These are phyloP conservation scores for Sporothrix inflata DNA, from an alignment of 2,329 filamentous ascomycete genomes.

Conservation along the genomic window DNA sequence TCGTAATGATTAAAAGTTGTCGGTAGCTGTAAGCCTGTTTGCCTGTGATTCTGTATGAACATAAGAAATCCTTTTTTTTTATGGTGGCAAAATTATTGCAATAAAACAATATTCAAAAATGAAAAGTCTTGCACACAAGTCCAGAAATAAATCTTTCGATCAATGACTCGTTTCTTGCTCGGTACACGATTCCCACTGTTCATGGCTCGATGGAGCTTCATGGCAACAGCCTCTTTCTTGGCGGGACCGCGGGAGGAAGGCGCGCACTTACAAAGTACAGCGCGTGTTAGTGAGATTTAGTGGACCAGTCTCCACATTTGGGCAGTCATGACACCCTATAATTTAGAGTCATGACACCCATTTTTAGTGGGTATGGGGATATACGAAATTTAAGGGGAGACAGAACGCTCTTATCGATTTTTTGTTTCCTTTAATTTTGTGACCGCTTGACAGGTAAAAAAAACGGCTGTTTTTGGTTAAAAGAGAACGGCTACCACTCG, in stretches of 20 bases:
- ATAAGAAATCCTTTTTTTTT: no score
- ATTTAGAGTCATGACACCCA: not conserved
- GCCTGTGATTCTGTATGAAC: no score
- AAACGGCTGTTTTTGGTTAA: no score
- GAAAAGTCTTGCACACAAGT: no score
- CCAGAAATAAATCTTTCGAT: not conserved
- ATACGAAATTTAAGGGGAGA: not conserved
- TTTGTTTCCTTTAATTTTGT: not conserved
- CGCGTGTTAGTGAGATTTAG: conserved; percentile 3
- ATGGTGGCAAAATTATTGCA: no score
- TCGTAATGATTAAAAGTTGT: not conserved
- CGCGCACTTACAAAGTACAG: not conserved
- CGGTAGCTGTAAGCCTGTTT: no score
- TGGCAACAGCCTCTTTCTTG: not conserved
- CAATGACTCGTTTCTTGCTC: not conserved
- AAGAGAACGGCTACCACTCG: no score
- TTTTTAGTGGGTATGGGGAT: not conserved
- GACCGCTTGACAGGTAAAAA: not conserved
- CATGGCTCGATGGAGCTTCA: not conserved
- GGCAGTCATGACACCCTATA: not conserved
- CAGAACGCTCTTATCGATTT: not conserved
- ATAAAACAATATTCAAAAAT: no score
- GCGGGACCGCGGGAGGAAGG: not conserved
- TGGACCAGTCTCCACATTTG: not conserved
- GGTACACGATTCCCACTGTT: not conserved